Percentiles rank a stretch among this genome's conserved stretches.
Conservation (phyloP, 768 basidiomycete species). For the Nidularia sp. region DNA sequence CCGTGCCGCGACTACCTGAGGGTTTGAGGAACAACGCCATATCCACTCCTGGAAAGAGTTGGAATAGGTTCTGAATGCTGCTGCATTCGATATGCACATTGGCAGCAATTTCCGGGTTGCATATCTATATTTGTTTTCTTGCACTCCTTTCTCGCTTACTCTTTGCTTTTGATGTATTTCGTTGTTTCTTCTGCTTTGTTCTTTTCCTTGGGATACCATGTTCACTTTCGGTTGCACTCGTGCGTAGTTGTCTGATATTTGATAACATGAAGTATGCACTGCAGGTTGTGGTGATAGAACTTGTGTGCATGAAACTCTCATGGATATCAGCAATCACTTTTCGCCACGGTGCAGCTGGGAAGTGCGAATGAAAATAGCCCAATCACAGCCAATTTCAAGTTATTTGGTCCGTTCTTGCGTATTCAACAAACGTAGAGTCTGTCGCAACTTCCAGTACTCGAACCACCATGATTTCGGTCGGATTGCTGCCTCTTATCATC, state of each 20-base stretch:
- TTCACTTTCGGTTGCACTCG: neutral
- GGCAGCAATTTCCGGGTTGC: neutral
- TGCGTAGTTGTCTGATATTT: neutral
- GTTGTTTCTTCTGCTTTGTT: neutral
- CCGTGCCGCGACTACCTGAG: constrained; percentile 40
- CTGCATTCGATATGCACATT: constrained; percentile 1
- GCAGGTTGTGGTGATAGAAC: neutral
- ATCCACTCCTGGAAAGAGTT: constrained; percentile 15
- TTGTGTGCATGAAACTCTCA: too few relatives aligned
- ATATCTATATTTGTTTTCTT: neutral
- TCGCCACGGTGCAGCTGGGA: too few relatives aligned
- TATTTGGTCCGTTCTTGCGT: too few relatives aligned
- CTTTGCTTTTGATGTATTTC: neutral
- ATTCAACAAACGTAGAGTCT: too few relatives aligned
- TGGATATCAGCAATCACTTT: neutral
- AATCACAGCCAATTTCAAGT: too few relatives aligned
- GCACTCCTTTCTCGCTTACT: neutral
- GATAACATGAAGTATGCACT: neutral
- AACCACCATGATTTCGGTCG: too few relatives aligned
- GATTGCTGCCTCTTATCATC: too few relatives aligned
- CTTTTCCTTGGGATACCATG: neutral
- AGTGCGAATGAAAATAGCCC: too few relatives aligned
- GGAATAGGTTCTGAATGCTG: constrained; percentile 26
- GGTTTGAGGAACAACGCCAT: constrained; percentile 14
- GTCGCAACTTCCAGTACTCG: too few relatives aligned